Conservation (phyloP, 2,329 filamentous ascomycete species). For the Botryosphaeria dothidea region DNA sequence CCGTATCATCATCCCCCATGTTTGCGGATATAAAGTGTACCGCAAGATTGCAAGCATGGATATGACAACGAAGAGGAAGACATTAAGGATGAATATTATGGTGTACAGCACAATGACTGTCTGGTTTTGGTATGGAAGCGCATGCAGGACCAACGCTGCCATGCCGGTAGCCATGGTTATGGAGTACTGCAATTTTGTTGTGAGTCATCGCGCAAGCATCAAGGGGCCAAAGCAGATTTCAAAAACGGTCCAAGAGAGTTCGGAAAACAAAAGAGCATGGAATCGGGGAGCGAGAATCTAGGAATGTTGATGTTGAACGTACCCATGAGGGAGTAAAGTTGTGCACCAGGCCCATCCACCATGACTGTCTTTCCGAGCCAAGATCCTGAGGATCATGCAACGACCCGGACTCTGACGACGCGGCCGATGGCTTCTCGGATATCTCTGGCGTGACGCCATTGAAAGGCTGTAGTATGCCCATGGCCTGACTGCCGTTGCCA, state of each 20-base stretch:
- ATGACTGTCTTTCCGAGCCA: not conserved
- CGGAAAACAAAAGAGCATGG: not conserved
- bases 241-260: not conserved
- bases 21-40: conserved; percentile 65
- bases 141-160: conserved; percentile 62
- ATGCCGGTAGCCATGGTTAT: conserved; percentile 66
- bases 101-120: conserved; percentile 63
- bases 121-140: conserved; percentile 60
- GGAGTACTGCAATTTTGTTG: conserved; percentile 25
- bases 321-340: conserved; percentile 40
- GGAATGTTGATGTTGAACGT: not conserved
- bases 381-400: not conserved
- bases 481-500: conserved; percentile 12
- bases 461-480: conserved; percentile 1
- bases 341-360: conserved; percentile 20
- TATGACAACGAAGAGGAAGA: conserved; percentile 58
- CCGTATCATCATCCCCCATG: conserved; percentile 66
- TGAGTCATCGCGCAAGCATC: not conserved
- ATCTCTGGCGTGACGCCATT: conserved; percentile 1
- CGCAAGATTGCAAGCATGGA: conserved; percentile 57
- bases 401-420: conserved; percentile 12
- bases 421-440: conserved; percentile 12
- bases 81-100: conserved; percentile 62
- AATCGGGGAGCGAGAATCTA: not conserved
- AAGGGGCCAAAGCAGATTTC: not conserved